A percentile compares a stretch with the other conserved stretches of the same genome.
phyloP scores from a whole-genome alignment of 768 basidiomycete species.

The Pleurotus tuber-regium region DNA sequence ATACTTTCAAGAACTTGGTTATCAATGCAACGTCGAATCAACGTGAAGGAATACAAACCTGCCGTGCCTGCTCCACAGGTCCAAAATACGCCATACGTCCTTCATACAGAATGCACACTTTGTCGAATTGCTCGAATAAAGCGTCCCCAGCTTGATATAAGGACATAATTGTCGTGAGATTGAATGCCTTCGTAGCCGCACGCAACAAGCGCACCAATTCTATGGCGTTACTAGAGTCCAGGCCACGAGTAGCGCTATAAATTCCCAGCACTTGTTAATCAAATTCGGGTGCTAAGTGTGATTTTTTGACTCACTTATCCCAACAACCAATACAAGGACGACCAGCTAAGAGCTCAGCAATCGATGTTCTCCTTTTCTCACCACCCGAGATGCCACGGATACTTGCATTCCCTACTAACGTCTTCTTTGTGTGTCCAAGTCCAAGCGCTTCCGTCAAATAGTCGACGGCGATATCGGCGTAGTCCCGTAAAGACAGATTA shows the following conservation, averaged over 20 bases:
- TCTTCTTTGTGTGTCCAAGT: slow-evolving; percentile 54
- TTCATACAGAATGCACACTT: slow-evolving; percentile 76
- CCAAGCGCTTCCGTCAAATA: slow-evolving; percentile 70
- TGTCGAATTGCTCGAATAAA: slow-evolving; percentile 58
- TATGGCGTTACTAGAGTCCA: slow-evolving; percentile 69
- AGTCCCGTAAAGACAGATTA: slow-evolving; percentile 37
- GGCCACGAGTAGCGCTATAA: slow-evolving; percentile 57
- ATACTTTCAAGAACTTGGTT: background rate
- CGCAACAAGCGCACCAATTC: slow-evolving; percentile 71
- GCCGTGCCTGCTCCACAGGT: slow-evolving; percentile 55
- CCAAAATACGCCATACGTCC: slow-evolving; percentile 78
- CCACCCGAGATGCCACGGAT: slow-evolving; percentile 58
- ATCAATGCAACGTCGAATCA: background rate
- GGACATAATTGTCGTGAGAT: slow-evolving; percentile 67
- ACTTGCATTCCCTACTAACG: slow-evolving; percentile 62
- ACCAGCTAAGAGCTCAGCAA: slow-evolving; percentile 62
- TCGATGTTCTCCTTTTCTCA: slow-evolving; percentile 56
- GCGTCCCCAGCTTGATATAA: slow-evolving; percentile 80
- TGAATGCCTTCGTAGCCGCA: slow-evolving; percentile 54
- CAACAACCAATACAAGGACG: slow-evolving; percentile 57
- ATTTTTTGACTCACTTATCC: slow-evolving; percentile 54
- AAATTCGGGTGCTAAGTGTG: no score
- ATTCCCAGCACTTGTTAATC: background rate
- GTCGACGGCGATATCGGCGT: slow-evolving; percentile 46
- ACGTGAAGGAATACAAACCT: slow-evolving; percentile 28